Conservation (phyloP, 768 basidiomycete species). For the Termitomyces sp. region DNA sequence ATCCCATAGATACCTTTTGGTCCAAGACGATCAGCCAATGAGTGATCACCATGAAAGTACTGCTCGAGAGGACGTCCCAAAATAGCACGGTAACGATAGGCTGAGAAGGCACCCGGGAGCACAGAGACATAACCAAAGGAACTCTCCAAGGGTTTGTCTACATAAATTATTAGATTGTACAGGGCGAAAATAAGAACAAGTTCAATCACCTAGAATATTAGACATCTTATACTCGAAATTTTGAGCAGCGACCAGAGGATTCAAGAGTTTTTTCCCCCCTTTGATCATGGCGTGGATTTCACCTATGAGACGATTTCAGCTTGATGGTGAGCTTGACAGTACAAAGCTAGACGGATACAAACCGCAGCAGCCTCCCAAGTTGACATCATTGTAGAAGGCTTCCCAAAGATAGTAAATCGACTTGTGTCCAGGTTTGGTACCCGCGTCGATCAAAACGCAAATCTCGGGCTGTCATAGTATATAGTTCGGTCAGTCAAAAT, state of each 20-base stretch:
- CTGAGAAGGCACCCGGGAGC: constrained; percentile 94
- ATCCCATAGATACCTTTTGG: constrained; percentile 94
- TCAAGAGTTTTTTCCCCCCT: constrained; percentile 86
- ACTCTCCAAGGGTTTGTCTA: constrained; percentile 92
- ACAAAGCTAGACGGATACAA: constrained; percentile 8
- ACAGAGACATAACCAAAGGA: constrained; percentile 96
- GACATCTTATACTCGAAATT: constrained; percentile 99
- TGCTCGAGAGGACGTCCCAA: constrained; percentile 84
- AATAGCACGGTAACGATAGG: constrained; percentile 92
- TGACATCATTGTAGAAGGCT: constrained; percentile 76
- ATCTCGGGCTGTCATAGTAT: constrained; percentile 65
- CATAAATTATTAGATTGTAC: not conserved
- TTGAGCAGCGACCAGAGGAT: constrained; percentile 91
- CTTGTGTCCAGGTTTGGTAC: constrained; percentile 95
- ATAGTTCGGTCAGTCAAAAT: not conserved
- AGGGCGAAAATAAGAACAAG: not conserved
- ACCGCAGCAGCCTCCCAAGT: constrained; percentile 88
- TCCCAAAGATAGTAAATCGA: constrained; percentile 96
- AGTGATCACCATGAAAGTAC: constrained; percentile 87
- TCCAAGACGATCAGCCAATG: constrained; percentile 87
- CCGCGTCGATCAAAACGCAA: constrained; percentile 91
- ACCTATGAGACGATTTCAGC: constrained; percentile 22
- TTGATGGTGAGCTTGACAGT: not conserved
- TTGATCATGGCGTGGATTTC: constrained; percentile 98
- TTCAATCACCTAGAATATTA: constrained; percentile 74